phyloP scores from a whole-genome alignment of 169 alveolate genomes.

The Babesia sp. region DNA sequence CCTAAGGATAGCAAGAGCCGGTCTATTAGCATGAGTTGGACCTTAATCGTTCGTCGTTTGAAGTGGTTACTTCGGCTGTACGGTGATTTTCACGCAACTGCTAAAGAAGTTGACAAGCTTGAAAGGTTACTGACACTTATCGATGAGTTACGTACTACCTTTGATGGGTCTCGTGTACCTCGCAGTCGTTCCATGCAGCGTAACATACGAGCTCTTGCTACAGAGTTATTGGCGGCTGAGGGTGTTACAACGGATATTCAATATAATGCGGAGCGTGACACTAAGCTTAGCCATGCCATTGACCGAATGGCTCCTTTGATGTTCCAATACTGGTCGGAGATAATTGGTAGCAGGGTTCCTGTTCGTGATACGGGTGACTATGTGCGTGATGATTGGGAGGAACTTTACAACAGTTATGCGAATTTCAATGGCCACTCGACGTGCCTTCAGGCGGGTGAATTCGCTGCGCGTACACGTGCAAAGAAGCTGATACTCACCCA shows the following conservation, averaged over 20 bases:
- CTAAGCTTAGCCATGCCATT: constrained; percentile 9
- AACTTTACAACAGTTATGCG: constrained; percentile 34
- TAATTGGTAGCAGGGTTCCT: neutral
- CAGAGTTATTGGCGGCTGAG: neutral
- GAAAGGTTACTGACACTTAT: neutral
- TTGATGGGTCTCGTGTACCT: neutral
- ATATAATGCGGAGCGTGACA: neutral
- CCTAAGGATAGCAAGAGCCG: neutral
- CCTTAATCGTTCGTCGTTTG: neutral
- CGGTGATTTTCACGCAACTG: neutral
- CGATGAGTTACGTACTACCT: neutral
- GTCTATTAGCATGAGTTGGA: neutral
- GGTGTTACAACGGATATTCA: neutral
- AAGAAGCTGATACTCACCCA: constrained; percentile 71
- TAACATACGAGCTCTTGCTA: constrained; percentile 5
- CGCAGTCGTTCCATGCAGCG: constrained; percentile 16
- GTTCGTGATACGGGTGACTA: neutral
- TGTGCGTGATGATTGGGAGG: constrained; percentile 30
- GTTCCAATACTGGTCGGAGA: constrained; percentile 25
- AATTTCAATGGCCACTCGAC: constrained; percentile 72
- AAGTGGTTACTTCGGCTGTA: neutral
- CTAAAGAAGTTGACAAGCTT: neutral
- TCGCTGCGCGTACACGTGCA: constrained; percentile 68
- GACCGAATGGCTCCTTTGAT: constrained; percentile 25
- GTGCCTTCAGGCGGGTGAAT: constrained; percentile 73